Conservation (phyloP, 1,284 basidiomycete species). For the Trichosporon ovoides region DNA sequence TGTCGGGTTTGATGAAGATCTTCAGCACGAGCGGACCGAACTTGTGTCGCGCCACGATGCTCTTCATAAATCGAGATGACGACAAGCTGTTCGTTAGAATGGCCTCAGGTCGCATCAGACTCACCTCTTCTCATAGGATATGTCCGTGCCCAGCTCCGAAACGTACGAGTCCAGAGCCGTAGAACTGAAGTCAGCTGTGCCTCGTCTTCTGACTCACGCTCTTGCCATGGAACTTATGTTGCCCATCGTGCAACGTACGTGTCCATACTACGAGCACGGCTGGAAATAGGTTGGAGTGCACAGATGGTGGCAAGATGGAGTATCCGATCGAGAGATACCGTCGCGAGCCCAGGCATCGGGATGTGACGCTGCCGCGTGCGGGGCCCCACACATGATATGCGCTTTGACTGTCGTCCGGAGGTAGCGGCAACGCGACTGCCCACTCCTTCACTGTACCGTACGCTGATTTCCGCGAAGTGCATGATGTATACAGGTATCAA, state of each 20-base stretch:
- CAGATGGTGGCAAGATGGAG: neutral
- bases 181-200: slow-evolving; percentile 29
- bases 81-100: slow-evolving; percentile 52
- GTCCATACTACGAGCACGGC: neutral
- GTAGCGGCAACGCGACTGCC: no score
- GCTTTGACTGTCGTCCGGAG: no score
- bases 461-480: no score
- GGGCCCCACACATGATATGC: neutral
- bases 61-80: slow-evolving; percentile 89
- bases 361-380: neutral
- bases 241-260: slow-evolving; percentile 26
- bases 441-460: no score
- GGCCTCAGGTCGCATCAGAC: slow-evolving; percentile 38
- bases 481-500: slow-evolving; percentile 2
- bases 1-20: slow-evolving; percentile 76
- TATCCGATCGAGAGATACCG: neutral
- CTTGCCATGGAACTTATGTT: slow-evolving; percentile 49
- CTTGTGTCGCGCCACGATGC: slow-evolving; percentile 69
- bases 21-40: slow-evolving; percentile 70
- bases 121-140: slow-evolving; percentile 86
- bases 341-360: neutral
- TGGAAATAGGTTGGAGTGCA: neutral
- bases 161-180: slow-evolving; percentile 85
- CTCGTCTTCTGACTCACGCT: slow-evolving; percentile 33
- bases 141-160: slow-evolving; percentile 73